Percentiles rank a stretch among this genome's conserved stretches.
phyloP scores from a whole-genome alignment of 768 basidiomycete genomes.

The Ramaria rubella region DNA sequence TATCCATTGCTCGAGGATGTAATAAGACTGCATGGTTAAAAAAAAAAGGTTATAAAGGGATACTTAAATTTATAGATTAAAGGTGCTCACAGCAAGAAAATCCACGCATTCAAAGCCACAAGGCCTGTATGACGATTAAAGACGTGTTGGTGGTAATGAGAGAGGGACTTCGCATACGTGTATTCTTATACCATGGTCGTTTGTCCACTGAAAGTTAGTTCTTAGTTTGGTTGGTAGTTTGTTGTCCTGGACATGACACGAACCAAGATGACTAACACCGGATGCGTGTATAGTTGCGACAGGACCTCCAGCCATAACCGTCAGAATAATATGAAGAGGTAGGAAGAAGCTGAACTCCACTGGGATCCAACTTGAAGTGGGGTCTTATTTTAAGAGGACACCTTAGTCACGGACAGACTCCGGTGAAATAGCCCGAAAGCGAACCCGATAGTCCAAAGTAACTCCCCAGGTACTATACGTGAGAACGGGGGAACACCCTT shows the following conservation, averaged over 20 bases:
- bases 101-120: slow-evolving; percentile 62
- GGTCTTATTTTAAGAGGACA: too few species aligned
- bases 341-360: not conserved
- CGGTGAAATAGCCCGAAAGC: too few species aligned
- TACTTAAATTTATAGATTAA: too few species aligned
- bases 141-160: not conserved
- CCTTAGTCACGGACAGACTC: too few species aligned
- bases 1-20: slow-evolving; percentile 30
- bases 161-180: slow-evolving; percentile 34
- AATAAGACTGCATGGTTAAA: not conserved
- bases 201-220: slow-evolving; percentile 61
- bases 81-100: slow-evolving; percentile 49
- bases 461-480: too few species aligned
- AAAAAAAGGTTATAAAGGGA: not conserved
- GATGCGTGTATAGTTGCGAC: slow-evolving; percentile 17
- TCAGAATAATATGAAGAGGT: not conserved
- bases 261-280: slow-evolving; percentile 2
- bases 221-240: slow-evolving; percentile 35
- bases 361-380: too few species aligned
- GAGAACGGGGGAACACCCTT: too few species aligned
- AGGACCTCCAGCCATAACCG: slow-evolving; percentile 48
- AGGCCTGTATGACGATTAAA: too few species aligned
- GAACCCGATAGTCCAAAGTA: too few species aligned
- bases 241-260: slow-evolving; percentile 19
- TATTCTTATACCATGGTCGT: slow-evolving; percentile 71